These are phyloP conservation scores for Cladosporium sphaerospermum DNA, from an alignment of 2,329 filamentous ascomycete species.

Conservation along the genomic window DNA sequence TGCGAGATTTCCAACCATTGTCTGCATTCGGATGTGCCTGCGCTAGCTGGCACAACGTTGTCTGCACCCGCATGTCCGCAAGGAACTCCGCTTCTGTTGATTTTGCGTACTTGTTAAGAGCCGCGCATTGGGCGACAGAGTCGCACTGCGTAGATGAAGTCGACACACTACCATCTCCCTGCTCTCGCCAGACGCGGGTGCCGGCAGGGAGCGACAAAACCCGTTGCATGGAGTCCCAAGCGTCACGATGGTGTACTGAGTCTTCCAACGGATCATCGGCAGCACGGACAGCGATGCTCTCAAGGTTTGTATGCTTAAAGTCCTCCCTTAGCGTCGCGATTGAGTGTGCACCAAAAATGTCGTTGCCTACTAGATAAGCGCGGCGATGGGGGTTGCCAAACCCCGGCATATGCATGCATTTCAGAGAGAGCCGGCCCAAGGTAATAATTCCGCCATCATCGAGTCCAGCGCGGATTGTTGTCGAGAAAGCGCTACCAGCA, in stretches of 20 bases:
- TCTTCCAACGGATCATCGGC: neutral
- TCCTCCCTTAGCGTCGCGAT: neutral
- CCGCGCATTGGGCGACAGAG: neutral
- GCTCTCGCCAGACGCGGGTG: slow-evolving; percentile 2
- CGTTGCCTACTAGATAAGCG: slow-evolving; percentile 5
- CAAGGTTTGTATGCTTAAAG: neutral
- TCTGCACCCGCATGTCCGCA: neutral
- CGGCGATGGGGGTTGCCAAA: slow-evolving; percentile 5
- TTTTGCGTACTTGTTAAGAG: neutral
- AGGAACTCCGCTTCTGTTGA: neutral
- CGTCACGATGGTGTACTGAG: neutral
- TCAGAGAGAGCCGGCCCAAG: slow-evolving; percentile 1
- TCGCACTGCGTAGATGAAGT: neutral
- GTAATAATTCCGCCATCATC: slow-evolving; percentile 2
- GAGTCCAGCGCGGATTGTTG: slow-evolving; percentile 3
- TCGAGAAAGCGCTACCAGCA: slow-evolving; percentile 3
- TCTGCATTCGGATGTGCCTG: neutral
- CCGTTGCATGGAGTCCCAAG: slow-evolving; percentile 2
- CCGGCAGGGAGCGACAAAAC: neutral
- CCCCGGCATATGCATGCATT: slow-evolving; percentile 5
- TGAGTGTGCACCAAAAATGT: slow-evolving; percentile 7
- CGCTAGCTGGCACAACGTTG: neutral
- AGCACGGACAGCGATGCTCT: neutral
- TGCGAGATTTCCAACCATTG: neutral
- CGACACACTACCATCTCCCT: neutral